A percentile compares a stretch with the other conserved stretches of the same genome.
Evolutionary conservation across 2,329 filamentous ascomycete genomes (phyloP).

Genomic region (Talaromyces verruculosus): DNA sequence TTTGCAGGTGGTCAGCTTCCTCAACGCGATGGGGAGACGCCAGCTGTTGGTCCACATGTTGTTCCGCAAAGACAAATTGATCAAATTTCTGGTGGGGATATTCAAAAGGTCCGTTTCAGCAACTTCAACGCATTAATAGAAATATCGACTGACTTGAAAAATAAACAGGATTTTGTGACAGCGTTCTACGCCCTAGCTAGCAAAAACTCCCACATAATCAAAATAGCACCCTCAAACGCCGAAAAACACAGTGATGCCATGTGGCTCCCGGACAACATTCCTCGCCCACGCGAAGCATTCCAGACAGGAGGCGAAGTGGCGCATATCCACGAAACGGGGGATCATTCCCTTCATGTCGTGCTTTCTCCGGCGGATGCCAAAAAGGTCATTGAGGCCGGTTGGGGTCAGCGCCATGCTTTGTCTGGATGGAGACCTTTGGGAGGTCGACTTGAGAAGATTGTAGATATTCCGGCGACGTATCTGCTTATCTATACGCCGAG

Average conservation of each 20-base stretch:
- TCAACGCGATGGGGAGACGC: conserved; percentile 24
- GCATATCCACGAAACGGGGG: conserved; percentile 70
- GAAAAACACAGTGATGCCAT: conserved; percentile 31
- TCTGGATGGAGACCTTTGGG: conserved; percentile 56
- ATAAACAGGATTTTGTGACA: conserved; percentile 28
- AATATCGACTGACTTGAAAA: not conserved
- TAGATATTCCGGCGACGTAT: conserved; percentile 70
- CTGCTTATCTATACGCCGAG: conserved; percentile 80
- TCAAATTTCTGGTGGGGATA: conserved; percentile 27
- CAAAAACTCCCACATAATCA: conserved; percentile 33
- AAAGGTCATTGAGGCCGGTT: conserved; percentile 69
- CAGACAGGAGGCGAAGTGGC: conserved; percentile 67
- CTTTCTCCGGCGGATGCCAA: conserved; percentile 81
- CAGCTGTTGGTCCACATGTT: conserved; percentile 31
- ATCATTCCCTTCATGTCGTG: conserved; percentile 74
- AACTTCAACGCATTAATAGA: not conserved
- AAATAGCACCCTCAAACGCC: conserved; percentile 27
- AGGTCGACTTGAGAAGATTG: conserved; percentile 58
- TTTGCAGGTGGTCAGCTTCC: conserved; percentile 26
- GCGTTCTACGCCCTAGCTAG: conserved; percentile 27
- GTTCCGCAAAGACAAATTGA: conserved; percentile 34
- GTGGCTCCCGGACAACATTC: conserved; percentile 30
- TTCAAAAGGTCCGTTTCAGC: conserved; percentile 28
- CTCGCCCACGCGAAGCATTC: conserved; percentile 24
- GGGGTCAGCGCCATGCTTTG: conserved; percentile 50